Base-by-base conservation (phyloP, 83 land plant genomes). In the Diphasiastrum complanatum region DNA sequence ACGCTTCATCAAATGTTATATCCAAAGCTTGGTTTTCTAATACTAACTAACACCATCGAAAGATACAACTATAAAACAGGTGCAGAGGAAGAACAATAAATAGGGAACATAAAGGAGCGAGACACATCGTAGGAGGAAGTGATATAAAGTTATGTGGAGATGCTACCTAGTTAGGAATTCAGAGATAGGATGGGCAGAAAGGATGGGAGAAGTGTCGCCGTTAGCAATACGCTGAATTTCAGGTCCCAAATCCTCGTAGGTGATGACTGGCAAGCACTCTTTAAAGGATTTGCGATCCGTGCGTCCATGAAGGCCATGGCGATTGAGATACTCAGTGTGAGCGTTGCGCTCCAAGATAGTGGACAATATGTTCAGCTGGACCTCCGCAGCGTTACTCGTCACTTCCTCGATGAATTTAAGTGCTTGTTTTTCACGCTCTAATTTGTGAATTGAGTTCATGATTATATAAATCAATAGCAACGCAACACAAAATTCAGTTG, bases 161-260 rank as follows among this genome's bases (percentile, higher is more conserved):
- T 19, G 11, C 24, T 64, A 83, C 87, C 91, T 86, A 33, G 84
- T 73, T 58, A 76, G 82, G 70, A 86, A 83, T 64, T 80, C 82
- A 26, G 80, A 75, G 60, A 86, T 66, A 53, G 91, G 91, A 38
- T 78, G 72, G 33, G 78, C 47, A 4, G 85, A 83, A 33, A 86
- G 69, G 47, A 86, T 78, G 10, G 84, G 66, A 16, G 91, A 77
- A 31, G 72, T 69, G 45, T 86, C 91, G 6, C 91, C 91, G 51
- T 78, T 78, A 30, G 86, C 91, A 36, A 86, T n/a, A n/a, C 87
- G 67, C 57, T 73, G 80, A 24, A 86, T 80, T 37, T 79, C 74
- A 5, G 81, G 79, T 65, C 75, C 74, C 22, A 86, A 57, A 48
- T 86, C 82, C 19, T 73, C 84, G 49, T 86, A 86, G 48, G 71